Base-by-base conservation (phyloP, 345 rosid genomes). In the Sisymbrium altissimum region DNA sequence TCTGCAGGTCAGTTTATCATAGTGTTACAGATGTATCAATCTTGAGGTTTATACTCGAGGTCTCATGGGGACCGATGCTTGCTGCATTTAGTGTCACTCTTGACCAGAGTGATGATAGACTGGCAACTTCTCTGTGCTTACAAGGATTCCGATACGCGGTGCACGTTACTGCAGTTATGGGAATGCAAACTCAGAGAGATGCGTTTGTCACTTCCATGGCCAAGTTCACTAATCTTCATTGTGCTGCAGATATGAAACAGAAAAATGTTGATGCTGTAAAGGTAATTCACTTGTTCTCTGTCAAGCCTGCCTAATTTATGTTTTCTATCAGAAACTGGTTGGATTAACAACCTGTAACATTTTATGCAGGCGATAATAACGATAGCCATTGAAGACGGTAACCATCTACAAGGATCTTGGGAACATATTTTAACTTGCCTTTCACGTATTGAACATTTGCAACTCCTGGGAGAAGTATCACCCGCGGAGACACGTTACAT, bases 181-280 rank as follows among this genome's bases (percentile, higher is more conserved):
- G 96, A 61, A 87, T 95, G 98, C 97, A 92, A 85, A 95, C 97
- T 13, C 98, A 92, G 80, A 85, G 99, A 82, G 99, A 95, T 84
- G 99, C 99, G 76, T 95, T 95, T 82, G 95, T 95, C 64, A 92
- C 96, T 33, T 95, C 99, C 45, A 76, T 90, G 70, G 99, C 98
- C 45, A 95, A 95, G 86, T 95, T 95, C 84, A 95, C 99, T 45
- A 77, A 86, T 82, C 99, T 95, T 45, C 99, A 95, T 80, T 85
- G 90, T 83, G 99, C 98, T 70, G 92, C 91, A 30, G 98, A 92
- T 85, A 95, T 95, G 99, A 95, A 86, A 78, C 99, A 86, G 82
- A 95, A 90, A 71, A 95, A 92, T 84, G 96, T 95, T 25, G 97
- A 95, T 80, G 96, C 98, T 45, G 97, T 95, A 70, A 95, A 92